Evolutionary conservation across 805 yeast genomes (phyloP).

Genomic region (Osmozyma mogii): DNA sequence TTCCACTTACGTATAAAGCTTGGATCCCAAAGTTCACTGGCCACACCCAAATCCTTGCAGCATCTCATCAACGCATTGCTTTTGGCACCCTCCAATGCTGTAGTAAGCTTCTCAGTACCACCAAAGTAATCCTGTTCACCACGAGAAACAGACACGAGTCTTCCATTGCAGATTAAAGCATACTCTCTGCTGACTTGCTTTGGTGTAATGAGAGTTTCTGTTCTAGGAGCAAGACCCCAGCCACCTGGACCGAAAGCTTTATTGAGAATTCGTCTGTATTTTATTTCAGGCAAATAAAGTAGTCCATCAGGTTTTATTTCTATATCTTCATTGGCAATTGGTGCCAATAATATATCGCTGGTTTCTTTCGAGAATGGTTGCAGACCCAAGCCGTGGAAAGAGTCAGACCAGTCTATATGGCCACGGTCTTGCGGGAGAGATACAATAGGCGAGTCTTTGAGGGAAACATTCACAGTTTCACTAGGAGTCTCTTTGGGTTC

Average conservation of each 20-base stretch:
- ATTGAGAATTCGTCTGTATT: slow-evolving; percentile 83
- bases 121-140: slow-evolving; percentile 92
- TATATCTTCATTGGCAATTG: slow-evolving; percentile 63
- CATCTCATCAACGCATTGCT: slow-evolving; percentile 96
- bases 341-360: slow-evolving; percentile 51
- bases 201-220: slow-evolving; percentile 71
- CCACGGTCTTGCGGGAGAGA: slow-evolving; percentile 10
- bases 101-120: slow-evolving; percentile 76
- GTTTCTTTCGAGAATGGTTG: slow-evolving; percentile 63
- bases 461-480: no score
- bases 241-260: slow-evolving; percentile 97
- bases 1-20: slow-evolving; percentile 53
- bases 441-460: slow-evolving; percentile 18
- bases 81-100: slow-evolving; percentile 96
- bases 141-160: slow-evolving; percentile 83
- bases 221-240: slow-evolving; percentile 95
- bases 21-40: slow-evolving; percentile 97
- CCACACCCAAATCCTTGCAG: slow-evolving; percentile 94
- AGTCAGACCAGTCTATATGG: slow-evolving; percentile 70
- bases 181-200: slow-evolving; percentile 82
- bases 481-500: no score
- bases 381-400: slow-evolving; percentile 79
- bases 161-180: slow-evolving; percentile 78
- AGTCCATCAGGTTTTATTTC: slow-evolving; percentile 96
- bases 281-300: slow-evolving; percentile 87